These are phyloP conservation scores for Neurospora sublineolata DNA, from an alignment of 495 filamentous ascomycete genomes.

Conservation along the genomic window DNA sequence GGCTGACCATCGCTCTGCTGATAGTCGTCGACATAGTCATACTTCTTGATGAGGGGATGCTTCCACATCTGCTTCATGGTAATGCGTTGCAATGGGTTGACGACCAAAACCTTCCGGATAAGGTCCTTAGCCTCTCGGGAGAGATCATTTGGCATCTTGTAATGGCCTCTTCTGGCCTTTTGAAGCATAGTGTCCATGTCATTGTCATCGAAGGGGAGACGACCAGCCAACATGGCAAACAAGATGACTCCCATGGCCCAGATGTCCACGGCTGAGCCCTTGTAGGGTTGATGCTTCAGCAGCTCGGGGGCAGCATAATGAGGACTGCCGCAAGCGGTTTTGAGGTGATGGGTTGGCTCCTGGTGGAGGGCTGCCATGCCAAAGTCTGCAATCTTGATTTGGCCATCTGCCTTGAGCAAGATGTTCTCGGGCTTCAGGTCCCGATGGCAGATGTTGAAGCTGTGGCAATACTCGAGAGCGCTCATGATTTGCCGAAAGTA, in stretches of 20 bases:
- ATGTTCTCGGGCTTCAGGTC: constrained; percentile 98
- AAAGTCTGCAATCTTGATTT: constrained; percentile 91
- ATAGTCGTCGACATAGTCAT: constrained; percentile 53
- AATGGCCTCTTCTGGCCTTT: constrained; percentile 59
- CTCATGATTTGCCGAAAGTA: constrained; percentile 88
- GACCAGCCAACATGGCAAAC: constrained; percentile 68
- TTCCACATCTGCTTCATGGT: constrained; percentile 67
- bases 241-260: constrained; percentile 94
- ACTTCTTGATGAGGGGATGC: constrained; percentile 72
- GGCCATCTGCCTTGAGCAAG: constrained; percentile 55
- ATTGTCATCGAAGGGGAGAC: constrained; percentile 70
- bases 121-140: constrained; percentile 66
- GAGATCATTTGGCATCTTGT: constrained; percentile 56
- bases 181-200: constrained; percentile 45
- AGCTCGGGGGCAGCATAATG: constrained; percentile 95
- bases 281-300: constrained; percentile 57
- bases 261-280: constrained; percentile 74
- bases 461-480: constrained; percentile 85
- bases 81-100: constrained; percentile 65
- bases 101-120: constrained; percentile 60
- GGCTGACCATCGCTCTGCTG: constrained; percentile 18
- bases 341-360: constrained; percentile 53
- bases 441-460: constrained; percentile 87
- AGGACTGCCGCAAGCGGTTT: constrained; percentile 87
- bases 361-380: constrained; percentile 95